A percentile compares a stretch with the other conserved stretches of the same genome.
These are phyloP conservation scores for Phascolomyces articulosus DNA, from an alignment of 371 early-diverging fungal species.

Conservation along the genomic window DNA sequence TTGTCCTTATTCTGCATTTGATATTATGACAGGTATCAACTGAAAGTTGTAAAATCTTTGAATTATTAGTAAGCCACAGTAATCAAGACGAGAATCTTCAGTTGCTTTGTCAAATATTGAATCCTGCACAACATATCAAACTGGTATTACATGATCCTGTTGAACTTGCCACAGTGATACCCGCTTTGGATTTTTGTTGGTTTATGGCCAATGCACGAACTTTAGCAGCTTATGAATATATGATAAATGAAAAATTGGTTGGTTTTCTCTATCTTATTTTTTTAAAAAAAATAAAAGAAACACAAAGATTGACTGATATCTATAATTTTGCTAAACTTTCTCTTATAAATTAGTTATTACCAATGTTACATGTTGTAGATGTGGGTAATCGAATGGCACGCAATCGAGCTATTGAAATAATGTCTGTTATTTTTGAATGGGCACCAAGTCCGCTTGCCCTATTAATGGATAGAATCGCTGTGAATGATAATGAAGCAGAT, in stretches of 20 bases:
- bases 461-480: conserved; percentile 3
- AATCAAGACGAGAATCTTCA: not conserved
- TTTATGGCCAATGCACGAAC: conserved; percentile 20
- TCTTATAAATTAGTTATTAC: not conserved
- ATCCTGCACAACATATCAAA: conserved; percentile 26
- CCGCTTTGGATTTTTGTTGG: conserved; percentile 47
- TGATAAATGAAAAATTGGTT: conserved; percentile 31
- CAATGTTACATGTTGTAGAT: conserved; percentile 14
- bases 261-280: not conserved
- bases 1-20: not conserved
- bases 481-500: not conserved
- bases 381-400: conserved; percentile 24
- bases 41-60: conserved; percentile 3
- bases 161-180: not conserved
- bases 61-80: not conserved
- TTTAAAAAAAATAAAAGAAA: not conserved
- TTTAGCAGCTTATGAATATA: conserved; percentile 15
- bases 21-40: not conserved
- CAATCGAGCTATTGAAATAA: conserved; percentile 30
- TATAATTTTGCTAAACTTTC: too few relatives aligned
- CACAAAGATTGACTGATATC: too few relatives aligned
- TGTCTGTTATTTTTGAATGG: conserved; percentile 31
- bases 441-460: conserved; percentile 24
- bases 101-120: conserved; percentile 12
- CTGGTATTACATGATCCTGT: conserved; percentile 3